Evolutionary conservation across 2,329 filamentous ascomycete genomes (phyloP).

Genomic region (Sarocladiaceae sp.): DNA sequence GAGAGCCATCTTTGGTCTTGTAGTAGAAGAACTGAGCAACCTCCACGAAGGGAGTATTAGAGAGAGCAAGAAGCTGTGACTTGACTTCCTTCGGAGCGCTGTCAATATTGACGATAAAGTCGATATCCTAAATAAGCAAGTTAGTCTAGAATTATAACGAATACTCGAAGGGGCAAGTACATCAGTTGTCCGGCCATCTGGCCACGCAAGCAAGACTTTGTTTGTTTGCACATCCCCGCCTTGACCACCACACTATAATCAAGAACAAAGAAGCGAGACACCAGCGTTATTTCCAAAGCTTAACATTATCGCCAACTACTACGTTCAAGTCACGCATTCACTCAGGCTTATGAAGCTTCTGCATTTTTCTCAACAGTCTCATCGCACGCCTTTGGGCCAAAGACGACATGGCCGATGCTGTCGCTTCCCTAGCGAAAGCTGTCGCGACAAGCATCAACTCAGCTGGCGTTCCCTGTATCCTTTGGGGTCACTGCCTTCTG

Average conservation of each 20-base stretch:
- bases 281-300: background rate
- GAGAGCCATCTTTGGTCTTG: too few relatives aligned
- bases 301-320: background rate
- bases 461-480: conserved; percentile 16
- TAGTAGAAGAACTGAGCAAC: too few relatives aligned
- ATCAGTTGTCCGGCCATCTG: too few relatives aligned
- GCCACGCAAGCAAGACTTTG: too few relatives aligned
- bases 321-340: background rate
- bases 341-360: background rate
- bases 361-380: background rate
- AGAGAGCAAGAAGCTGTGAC: too few relatives aligned
- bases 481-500: conserved; percentile 20
- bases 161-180: too few relatives aligned
- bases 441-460: conserved; percentile 16
- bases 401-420: conserved; percentile 1
- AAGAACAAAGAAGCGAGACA: background rate
- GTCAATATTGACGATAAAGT: too few relatives aligned
- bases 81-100: too few relatives aligned
- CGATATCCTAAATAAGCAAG: too few relatives aligned
- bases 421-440: conserved; percentile 3
- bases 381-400: background rate
- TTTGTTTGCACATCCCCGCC: too few relatives aligned
- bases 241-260: background rate
- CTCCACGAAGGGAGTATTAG: too few relatives aligned
- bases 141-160: too few relatives aligned